Percentiles rank a stretch among this genome's conserved stretches.
phyloP scores from a whole-genome alignment of 2,329 filamentous ascomycete species.

The Cladosporium sp. region DNA sequence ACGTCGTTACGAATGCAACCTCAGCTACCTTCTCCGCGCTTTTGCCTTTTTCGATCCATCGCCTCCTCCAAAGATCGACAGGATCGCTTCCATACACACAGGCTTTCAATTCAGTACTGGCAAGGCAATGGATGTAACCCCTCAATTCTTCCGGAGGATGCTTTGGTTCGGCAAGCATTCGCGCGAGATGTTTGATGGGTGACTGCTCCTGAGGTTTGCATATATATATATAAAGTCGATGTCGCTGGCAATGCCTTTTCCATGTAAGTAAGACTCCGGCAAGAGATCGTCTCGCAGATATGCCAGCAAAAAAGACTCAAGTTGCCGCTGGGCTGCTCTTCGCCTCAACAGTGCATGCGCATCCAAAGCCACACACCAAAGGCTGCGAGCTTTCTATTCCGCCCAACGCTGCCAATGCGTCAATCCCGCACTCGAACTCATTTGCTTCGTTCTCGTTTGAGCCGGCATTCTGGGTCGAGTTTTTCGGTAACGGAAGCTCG shows the following conservation, averaged over 20 bases:
- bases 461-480: slow-evolving; percentile 30
- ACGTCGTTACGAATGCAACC: too few relatives aligned
- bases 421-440: slow-evolving; percentile 23
- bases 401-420: slow-evolving; percentile 18
- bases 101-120: background rate
- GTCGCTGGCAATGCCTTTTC: too few relatives aligned
- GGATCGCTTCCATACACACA: background rate
- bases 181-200: background rate
- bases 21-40: slow-evolving; percentile 3
- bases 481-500: slow-evolving; percentile 24
- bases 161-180: slow-evolving; percentile 3
- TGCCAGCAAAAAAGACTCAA: background rate
- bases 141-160: slow-evolving; percentile 12
- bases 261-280: too few relatives aligned
- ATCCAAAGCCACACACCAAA: slow-evolving; percentile 2
- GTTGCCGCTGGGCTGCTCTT: background rate
- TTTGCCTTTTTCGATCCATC: slow-evolving; percentile 1
- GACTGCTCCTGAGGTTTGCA: too few relatives aligned
- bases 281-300: too few relatives aligned
- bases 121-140: background rate
- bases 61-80: slow-evolving; percentile 8
- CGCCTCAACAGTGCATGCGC: slow-evolving; percentile 1
- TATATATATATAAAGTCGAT: too few relatives aligned
- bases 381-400: slow-evolving; percentile 14
- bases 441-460: slow-evolving; percentile 29